Conservation (phyloP, 352 stramenopile species). For the Pythium aquatile region DNA sequence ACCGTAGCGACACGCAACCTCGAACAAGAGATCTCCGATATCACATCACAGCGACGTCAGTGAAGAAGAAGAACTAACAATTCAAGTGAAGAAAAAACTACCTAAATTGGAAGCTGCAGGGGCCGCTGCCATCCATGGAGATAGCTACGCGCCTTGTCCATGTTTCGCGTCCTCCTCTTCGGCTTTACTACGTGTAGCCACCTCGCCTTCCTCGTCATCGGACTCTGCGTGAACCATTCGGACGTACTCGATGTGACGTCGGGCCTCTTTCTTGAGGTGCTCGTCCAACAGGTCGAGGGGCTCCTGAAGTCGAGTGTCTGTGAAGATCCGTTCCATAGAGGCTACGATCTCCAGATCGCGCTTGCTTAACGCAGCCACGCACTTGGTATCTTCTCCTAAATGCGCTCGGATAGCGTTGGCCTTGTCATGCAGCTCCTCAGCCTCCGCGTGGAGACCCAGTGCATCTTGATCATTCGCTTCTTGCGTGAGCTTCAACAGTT, state of each 20-base stretch:
- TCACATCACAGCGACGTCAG: slow-evolving; percentile 30
- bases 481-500: slow-evolving; percentile 36
- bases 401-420: slow-evolving; percentile 34
- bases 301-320: slow-evolving; percentile 23
- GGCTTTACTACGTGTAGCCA: neutral
- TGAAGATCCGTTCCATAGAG: slow-evolving; percentile 28
- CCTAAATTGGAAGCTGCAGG: neutral
- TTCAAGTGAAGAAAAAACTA: neutral
- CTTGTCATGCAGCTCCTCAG: slow-evolving; percentile 53
- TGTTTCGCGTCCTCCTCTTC: neutral
- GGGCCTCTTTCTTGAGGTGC: slow-evolving; percentile 48
- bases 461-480: slow-evolving; percentile 54
- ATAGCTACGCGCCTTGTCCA: neutral
- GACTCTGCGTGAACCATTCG: slow-evolving; percentile 45
- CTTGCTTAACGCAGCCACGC: slow-evolving; percentile 42
- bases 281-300: slow-evolving; percentile 36
- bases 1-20: slow-evolving; percentile 66
- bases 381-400: slow-evolving; percentile 50
- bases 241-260: slow-evolving; percentile 65
- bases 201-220: neutral
- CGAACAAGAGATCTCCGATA: slow-evolving; percentile 69
- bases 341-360: slow-evolving; percentile 52
- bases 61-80: neutral
- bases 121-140: neutral
- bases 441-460: slow-evolving; percentile 51